phyloP scores from a whole-genome alignment of 2,329 filamentous ascomycete genomes.

The Colletotrichum spaethianum region DNA sequence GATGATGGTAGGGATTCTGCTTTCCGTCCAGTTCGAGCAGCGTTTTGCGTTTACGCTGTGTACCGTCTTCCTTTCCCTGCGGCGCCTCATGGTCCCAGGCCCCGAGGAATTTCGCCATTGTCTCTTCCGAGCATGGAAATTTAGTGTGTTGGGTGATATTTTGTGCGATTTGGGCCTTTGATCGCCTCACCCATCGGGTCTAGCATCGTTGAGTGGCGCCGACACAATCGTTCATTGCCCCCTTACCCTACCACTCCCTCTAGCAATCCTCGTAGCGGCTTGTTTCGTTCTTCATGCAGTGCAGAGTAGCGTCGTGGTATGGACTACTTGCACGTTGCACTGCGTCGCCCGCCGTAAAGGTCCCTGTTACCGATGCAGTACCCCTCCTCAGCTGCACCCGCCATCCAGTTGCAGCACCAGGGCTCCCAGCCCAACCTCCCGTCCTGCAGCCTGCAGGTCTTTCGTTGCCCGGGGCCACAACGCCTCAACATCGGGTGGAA shows the following conservation, averaged over 20 bases:
- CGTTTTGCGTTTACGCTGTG: constrained; percentile 2
- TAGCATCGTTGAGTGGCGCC: constrained; percentile 27
- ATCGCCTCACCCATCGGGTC: constrained; percentile 12
- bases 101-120: constrained; percentile 17
- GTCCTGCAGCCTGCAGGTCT: constrained; percentile 8
- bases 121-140: constrained; percentile 14
- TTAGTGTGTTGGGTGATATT: constrained; percentile 29
- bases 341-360: constrained; percentile 22
- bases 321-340: constrained; percentile 17
- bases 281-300: constrained; percentile 15
- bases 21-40: background rate
- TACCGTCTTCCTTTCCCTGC: background rate
- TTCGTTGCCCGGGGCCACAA: constrained; percentile 9
- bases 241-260: constrained; percentile 12
- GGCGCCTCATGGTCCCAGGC: constrained; percentile 4
- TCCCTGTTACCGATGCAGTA: constrained; percentile 22
- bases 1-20: background rate
- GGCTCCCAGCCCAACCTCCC: constrained; percentile 29
- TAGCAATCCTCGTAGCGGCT: constrained; percentile 4
- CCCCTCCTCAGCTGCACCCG: constrained; percentile 14
- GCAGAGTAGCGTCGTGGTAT: constrained; percentile 19
- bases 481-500: constrained; percentile 21
- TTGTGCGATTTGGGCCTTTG: constrained; percentile 18
- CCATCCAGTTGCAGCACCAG: constrained; percentile 13
- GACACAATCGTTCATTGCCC: constrained; percentile 23